Evolutionary conservation across 768 basidiomycete species (phyloP).

Genomic region (Boletus rubroflammeus): DNA sequence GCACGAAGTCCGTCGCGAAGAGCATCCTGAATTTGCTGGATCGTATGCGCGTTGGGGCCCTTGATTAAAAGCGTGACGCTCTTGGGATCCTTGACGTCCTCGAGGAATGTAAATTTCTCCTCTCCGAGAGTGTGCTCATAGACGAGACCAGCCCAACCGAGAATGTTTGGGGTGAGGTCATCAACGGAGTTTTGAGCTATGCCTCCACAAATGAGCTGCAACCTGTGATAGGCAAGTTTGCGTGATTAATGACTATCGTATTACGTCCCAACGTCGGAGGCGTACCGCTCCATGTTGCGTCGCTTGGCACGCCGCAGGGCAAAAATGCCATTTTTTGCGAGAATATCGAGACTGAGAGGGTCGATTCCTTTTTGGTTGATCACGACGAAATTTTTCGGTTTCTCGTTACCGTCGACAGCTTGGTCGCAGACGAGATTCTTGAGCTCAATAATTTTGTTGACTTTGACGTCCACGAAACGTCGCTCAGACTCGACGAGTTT

Average conservation of each 20-base stretch:
- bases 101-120: constrained; percentile 97
- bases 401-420: constrained; percentile 76
- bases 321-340: constrained; percentile 95
- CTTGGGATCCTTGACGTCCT: constrained; percentile 94
- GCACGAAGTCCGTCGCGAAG: constrained; percentile 93
- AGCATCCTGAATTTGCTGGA: constrained; percentile 96
- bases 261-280: constrained; percentile 26
- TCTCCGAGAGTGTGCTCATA: constrained; percentile 99
- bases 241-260: constrained; percentile 24
- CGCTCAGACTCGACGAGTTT: constrained; percentile 98
- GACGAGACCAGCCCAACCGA: constrained; percentile 97
- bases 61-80: constrained; percentile 96
- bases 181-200: constrained; percentile 97
- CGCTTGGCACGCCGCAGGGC: constrained; percentile 94
- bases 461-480: constrained; percentile 87
- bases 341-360: constrained; percentile 90
- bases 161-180: constrained; percentile 83
- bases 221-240: constrained; percentile 39
- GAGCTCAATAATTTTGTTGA: constrained; percentile 93
- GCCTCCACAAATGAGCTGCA: constrained; percentile 94
- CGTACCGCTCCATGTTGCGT: constrained; percentile 96
- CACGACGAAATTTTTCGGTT: constrained; percentile 84
- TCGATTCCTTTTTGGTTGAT: constrained; percentile 99
- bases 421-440: constrained; percentile 97
- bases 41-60: constrained; percentile 95